These are phyloP conservation scores for Sporothrix euskadiensis DNA, from an alignment of 2,329 filamentous ascomycete genomes.

Conservation along the genomic window DNA sequence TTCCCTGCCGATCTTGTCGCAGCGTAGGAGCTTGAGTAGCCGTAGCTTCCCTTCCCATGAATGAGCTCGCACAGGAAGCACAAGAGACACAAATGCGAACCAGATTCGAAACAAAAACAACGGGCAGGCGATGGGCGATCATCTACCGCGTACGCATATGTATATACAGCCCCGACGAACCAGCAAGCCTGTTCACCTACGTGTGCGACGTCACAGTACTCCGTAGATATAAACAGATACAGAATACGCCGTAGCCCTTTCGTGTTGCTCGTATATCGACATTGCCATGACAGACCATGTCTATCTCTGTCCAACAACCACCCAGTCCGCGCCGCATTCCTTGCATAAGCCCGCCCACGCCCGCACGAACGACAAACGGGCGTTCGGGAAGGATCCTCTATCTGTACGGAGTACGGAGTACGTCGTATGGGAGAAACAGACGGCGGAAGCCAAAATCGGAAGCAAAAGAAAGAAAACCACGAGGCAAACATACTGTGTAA, in stretches of 20 bases:
- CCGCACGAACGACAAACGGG: background rate
- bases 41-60: background rate
- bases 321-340: background rate
- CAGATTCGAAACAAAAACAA: constrained; percentile 20
- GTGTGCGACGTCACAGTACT: background rate
- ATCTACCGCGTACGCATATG: background rate
- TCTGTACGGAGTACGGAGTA: background rate
- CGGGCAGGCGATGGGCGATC: background rate
- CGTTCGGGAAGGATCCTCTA: background rate
- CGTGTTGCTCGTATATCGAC: background rate
- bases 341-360: background rate
- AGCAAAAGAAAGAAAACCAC: background rate
- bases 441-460: constrained; percentile 2
- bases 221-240: background rate
- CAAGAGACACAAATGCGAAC: background rate
- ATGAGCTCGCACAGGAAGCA: background rate
- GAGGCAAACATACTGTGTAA: background rate
- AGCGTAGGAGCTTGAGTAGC: background rate
- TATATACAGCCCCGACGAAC: too few species aligned
- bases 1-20: constrained; percentile 13
- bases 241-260: background rate
- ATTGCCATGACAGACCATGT: background rate
- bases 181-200: too few species aligned
- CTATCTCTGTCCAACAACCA: background rate
- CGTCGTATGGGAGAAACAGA: background rate